A percentile compares a stretch with the other conserved stretches of the same genome.
Evolutionary conservation across 164 flowering plant species (phyloP).

Genomic region (Annona squamosa): DNA sequence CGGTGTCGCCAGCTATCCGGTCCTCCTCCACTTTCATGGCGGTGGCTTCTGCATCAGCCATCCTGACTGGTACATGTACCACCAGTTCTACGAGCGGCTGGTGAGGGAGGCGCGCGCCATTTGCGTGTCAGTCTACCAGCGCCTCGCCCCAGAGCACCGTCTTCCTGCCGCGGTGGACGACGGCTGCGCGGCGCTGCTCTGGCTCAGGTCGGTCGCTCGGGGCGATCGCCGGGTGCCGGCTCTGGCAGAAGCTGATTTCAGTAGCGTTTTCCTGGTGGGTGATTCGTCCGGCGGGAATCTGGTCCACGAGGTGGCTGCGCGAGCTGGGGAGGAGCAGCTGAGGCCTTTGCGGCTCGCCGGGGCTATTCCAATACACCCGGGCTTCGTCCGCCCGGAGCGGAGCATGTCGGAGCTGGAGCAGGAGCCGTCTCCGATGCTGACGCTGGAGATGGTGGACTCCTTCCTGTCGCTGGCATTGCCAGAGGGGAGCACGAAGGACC

Average conservation of each 20-base stretch:
- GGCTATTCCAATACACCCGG: constrained; percentile 63
- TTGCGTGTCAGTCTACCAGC: constrained; percentile 46
- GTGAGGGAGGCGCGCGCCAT: constrained; percentile 32
- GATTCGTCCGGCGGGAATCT: constrained; percentile 83
- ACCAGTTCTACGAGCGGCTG: constrained; percentile 40
- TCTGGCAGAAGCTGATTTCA: constrained; percentile 49
- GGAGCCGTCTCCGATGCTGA: constrained; percentile 53
- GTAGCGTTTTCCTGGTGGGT: constrained; percentile 63
- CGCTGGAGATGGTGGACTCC: constrained; percentile 72
- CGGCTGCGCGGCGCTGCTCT: constrained; percentile 42
- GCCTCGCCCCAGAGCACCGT: constrained; percentile 69
- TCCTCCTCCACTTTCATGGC: constrained; percentile 69
- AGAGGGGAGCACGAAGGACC: constrained; percentile 52
- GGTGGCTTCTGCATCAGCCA: constrained; percentile 83
- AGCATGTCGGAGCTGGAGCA: constrained; percentile 57
- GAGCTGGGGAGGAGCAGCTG: constrained; percentile 30
- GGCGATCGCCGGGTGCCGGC: constrained; percentile 28
- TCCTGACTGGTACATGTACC: constrained; percentile 66
- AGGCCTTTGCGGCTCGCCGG: constrained; percentile 43
- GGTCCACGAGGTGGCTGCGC: constrained; percentile 60
- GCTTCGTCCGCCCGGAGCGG: constrained; percentile 38
- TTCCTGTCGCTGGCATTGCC: constrained; percentile 56
- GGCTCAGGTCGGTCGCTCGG: constrained; percentile 48
- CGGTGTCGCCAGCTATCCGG: constrained; percentile 32
- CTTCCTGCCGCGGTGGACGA: constrained; percentile 72